Base-by-base conservation (phyloP, 2,329 filamentous ascomycete species). In the Arthrobotrys megalospora region DNA sequence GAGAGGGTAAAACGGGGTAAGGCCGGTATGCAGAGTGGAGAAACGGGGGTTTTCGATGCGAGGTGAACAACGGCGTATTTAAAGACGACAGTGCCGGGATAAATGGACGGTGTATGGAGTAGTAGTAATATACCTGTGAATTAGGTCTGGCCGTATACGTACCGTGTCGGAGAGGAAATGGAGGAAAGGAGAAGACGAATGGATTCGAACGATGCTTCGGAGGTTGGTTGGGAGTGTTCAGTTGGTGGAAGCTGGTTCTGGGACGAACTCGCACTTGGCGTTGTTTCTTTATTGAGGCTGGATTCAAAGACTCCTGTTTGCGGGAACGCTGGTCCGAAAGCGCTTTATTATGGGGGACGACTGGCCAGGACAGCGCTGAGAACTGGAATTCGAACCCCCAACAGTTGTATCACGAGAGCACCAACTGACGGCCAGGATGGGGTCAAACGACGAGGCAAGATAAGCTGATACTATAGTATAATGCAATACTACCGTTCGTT, bases 341-440 rank as follows among this genome's bases (percentile, higher is more conserved):
- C 73, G 66, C 72, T 69, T 41, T 48, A 16, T 16, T 2, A 34
- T 45, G n/a, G 41, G 6, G 11, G 6, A 45, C 3, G 41, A 14
- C 41, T 14, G 21, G 48, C 21, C 14, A 24, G 48, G 21, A 28
- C 24, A 28, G 24, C 5, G 24, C 24, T 28, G 24, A 28, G 19
- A 38, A 38, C 36, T n/a, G n/a, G n/a, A n/a, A n/a, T n/a, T n/a
- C n/a, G n/a, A n/a, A n/a, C 62, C 65, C 65, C 60, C 60, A 70
- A 64, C 67, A 21, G 43, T 50, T 71, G 73, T 50, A 77, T 77
- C 73, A 77, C 66, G 73, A 77, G 73, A 77, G 73, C 73, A 77
- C 66, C 72, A 53, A 70, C 65, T 70, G 72, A 70, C 43, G 10
- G 41, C 24, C 41, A 19, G 38, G 62, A 41, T 43, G 24, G 10